phyloP scores from a whole-genome alignment of 2,329 filamentous ascomycete genomes.

The Aspergillus sp. region DNA sequence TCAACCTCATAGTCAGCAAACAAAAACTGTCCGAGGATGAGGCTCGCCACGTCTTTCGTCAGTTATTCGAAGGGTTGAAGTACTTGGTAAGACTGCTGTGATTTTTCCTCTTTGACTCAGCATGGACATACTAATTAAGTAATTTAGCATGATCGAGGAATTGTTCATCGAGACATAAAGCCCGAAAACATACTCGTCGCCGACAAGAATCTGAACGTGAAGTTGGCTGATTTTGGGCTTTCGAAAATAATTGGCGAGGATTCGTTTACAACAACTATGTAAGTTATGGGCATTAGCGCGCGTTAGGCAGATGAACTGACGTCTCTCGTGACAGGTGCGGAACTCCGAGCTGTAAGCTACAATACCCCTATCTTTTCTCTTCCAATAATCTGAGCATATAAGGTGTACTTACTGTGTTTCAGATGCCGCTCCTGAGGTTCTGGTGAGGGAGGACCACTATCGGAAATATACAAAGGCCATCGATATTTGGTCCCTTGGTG shows the following conservation, averaged over 20 bases:
- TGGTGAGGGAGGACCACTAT: constrained; percentile 64
- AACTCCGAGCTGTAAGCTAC: constrained; percentile 69
- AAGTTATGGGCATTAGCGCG: constrained; percentile 21
- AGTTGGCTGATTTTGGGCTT: constrained; percentile 91
- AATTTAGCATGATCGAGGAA: constrained; percentile 81
- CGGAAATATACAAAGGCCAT: constrained; percentile 91
- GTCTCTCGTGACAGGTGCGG: constrained; percentile 50
- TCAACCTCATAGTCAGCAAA: constrained; percentile 89
- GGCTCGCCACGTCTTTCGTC: constrained; percentile 76
- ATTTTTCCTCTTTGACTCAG: neutral
- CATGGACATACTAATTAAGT: constrained; percentile 1
- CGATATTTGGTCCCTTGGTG: constrained; percentile 94
- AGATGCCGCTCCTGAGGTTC: constrained; percentile 90
- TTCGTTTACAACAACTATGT: constrained; percentile 92
- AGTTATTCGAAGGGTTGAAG: constrained; percentile 88
- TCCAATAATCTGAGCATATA: neutral
- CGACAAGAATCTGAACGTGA: constrained; percentile 76
- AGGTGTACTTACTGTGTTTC: constrained; percentile 9
- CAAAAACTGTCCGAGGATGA: constrained; percentile 79
- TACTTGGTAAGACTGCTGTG: constrained; percentile 65
- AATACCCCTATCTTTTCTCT: neutral
- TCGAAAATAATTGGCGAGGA: constrained; percentile 98
- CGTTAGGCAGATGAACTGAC: constrained; percentile 15
- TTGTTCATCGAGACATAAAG: constrained; percentile 96
- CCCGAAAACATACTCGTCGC: constrained; percentile 89